Base-by-base conservation (phyloP, 495 filamentous ascomycete species). In the Paragyromitra xinjiangensis region DNA sequence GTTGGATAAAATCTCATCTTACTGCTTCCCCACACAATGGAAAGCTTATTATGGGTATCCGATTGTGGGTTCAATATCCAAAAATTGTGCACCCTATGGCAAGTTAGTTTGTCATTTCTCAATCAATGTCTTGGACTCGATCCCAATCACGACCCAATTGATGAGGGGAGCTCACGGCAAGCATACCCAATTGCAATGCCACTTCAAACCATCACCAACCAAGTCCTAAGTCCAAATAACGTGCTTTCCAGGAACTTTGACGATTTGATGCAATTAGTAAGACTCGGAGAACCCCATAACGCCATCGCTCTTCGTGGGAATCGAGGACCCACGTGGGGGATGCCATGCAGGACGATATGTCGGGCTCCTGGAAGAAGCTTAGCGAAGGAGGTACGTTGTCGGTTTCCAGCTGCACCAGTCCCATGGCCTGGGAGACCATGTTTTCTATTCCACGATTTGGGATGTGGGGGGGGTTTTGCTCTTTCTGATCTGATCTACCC, bases 321-420 rank as follows among this genome's bases (percentile, higher is more conserved):
- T 42, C 39, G 11, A 6, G 14, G 5, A 48, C n/a, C 62, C 64
- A 51, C 64, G 64, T 67, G 64, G 64, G 45, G 63, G 9, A 24
- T 64, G 39, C 56, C 58, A 64, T 44, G 61, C 39, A 64, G 16
- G 61, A 39, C 16, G 34, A 64, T 64, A 59, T 37, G 56, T 61
- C 29, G 24, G 16, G 24, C 34, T 29, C 44, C 64, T 29, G 12
- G 62, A 66, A 50, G n/a, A 44, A 29, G 45, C 29, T 48, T 34
- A 66, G 45, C 64, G 26, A 44, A 50, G n/a, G 48, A 56, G 12
- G 34, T 50, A 56, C 9, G 6, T 51, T 16, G 16, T 51, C 48
- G 48, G 1, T 12, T 29, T 5, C 42, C n/a, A 50, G 24, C 2
- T 34, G 22, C 44, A 3, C 26, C 45, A 24, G 64, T 29, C 16